These are phyloP conservation scores for Eimeria acervulina DNA, from an alignment of 169 alveolate species.

Conservation along the genomic window DNA sequence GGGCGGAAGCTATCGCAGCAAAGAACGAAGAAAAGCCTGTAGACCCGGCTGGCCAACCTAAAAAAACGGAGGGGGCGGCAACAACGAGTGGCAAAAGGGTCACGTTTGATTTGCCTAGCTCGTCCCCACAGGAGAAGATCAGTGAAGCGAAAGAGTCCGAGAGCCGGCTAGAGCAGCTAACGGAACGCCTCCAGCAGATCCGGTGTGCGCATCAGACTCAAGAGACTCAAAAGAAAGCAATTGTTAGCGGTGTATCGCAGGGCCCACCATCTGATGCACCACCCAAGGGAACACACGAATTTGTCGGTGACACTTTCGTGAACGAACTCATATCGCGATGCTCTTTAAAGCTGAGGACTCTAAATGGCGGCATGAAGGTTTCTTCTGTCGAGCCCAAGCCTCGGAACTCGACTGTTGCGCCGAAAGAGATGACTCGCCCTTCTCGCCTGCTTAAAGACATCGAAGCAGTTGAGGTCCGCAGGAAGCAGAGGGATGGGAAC, in stretches of 20 bases:
- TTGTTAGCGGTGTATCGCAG: background rate
- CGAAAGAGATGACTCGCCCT: constrained; percentile 41
- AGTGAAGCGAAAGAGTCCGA: background rate
- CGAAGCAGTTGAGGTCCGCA: constrained; percentile 54
- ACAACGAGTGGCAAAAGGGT: constrained; percentile 47
- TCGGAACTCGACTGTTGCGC: constrained; percentile 32
- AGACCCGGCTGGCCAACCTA: background rate
- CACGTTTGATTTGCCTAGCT: constrained; percentile 9
- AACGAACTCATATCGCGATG: constrained; percentile 59
- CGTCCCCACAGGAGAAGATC: constrained; percentile 2
- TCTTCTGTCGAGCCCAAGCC: constrained; percentile 54
- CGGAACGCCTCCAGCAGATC: background rate
- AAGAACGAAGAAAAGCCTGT: background rate
- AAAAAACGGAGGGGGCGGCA: background rate
- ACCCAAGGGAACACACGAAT: background rate
- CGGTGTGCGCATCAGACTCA: background rate
- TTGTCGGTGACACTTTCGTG: constrained; percentile 9
- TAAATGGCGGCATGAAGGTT: background rate
- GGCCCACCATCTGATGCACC: background rate
- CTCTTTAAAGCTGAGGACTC: constrained; percentile 40
- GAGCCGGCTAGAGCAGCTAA: background rate
- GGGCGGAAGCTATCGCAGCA: background rate
- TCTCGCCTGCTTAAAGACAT: constrained; percentile 47
- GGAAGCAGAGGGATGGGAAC: background rate
- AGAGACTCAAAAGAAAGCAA: background rate